Percentiles rank a stretch among this genome's conserved stretches.
Evolutionary conservation across 179 eudicot species (phyloP).

Genomic region (Actinidia arguta): DNA sequence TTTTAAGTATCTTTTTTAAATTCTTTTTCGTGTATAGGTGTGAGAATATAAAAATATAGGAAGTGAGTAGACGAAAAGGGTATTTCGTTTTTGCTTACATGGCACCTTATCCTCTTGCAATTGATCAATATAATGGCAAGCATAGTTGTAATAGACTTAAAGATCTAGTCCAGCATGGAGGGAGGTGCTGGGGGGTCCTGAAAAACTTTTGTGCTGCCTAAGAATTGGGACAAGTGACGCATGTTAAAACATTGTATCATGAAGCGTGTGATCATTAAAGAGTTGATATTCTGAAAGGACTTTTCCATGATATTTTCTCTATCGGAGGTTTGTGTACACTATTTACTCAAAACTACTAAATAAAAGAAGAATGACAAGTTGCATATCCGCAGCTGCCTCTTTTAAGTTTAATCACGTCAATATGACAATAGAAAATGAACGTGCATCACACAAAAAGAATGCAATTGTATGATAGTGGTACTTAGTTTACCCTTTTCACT

Average conservation of each 20-base stretch:
- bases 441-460: too few species aligned
- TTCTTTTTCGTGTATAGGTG: background rate
- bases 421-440: too few species aligned
- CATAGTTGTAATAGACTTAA: constrained; percentile 14
- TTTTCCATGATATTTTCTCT: background rate
- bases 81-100: constrained; percentile 19
- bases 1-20: background rate
- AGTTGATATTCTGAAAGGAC: background rate
- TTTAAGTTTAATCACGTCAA: too few species aligned
- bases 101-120: constrained; percentile 47
- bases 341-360: too few species aligned
- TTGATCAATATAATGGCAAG: constrained; percentile 17
- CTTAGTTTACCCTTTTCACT: too few species aligned
- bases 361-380: too few species aligned
- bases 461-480: too few species aligned
- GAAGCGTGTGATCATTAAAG: background rate
- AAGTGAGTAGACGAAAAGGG: background rate
- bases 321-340: background rate
- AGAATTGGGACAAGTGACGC: background rate
- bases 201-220: background rate
- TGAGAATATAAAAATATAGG: background rate
- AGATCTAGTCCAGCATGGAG: constrained; percentile 14
- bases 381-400: too few species aligned
- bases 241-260: background rate
- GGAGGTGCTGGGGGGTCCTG: background rate